Evolutionary conservation across 192 early-diverging fungal species (phyloP).

Genomic region (Backusella tuberculispora): DNA sequence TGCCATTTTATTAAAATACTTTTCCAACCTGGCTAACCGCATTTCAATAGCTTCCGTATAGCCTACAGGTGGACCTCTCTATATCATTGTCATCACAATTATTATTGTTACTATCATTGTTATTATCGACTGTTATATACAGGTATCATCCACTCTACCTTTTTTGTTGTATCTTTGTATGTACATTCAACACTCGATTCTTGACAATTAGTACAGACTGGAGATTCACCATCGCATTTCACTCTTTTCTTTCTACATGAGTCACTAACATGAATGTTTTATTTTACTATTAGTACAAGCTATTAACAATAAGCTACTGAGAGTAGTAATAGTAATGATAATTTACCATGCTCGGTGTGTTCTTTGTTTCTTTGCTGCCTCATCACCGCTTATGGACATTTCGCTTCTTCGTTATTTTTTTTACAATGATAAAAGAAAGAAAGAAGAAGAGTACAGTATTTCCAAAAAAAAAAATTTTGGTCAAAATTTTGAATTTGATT

Average conservation of each 20-base stretch:
- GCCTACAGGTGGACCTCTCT: slow-evolving; percentile 84
- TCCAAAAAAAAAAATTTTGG: not conserved
- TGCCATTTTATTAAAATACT: slow-evolving; percentile 58
- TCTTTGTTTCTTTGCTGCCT: slow-evolving; percentile 37
- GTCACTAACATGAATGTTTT: slow-evolving; percentile 53
- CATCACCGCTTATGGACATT: slow-evolving; percentile 21
- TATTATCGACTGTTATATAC: not conserved
- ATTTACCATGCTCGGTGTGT: slow-evolving; percentile 44
- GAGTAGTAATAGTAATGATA: not conserved
- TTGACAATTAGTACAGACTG: slow-evolving; percentile 74
- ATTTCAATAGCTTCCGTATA: slow-evolving; percentile 86
- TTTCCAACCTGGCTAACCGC: slow-evolving; percentile 70
- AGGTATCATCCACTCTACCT: slow-evolving; percentile 22
- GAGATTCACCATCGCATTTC: slow-evolving; percentile 77
- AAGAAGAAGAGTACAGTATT: not conserved
- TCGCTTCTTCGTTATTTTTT: not conserved
- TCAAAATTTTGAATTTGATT: too few relatives aligned
- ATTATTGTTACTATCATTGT: slow-evolving; percentile 31
- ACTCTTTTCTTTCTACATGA: slow-evolving; percentile 82
- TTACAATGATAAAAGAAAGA: not conserved
- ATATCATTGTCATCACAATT: not conserved
- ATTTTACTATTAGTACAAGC: not conserved
- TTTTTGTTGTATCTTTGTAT: slow-evolving; percentile 59
- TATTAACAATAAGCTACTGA: not conserved
- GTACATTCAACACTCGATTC: slow-evolving; percentile 70